Evolutionary conservation across 495 filamentous ascomycete genomes (phyloP), one percentile per base, ranked within the genome.

Genomic region (Talaromyces liani): DNA sequence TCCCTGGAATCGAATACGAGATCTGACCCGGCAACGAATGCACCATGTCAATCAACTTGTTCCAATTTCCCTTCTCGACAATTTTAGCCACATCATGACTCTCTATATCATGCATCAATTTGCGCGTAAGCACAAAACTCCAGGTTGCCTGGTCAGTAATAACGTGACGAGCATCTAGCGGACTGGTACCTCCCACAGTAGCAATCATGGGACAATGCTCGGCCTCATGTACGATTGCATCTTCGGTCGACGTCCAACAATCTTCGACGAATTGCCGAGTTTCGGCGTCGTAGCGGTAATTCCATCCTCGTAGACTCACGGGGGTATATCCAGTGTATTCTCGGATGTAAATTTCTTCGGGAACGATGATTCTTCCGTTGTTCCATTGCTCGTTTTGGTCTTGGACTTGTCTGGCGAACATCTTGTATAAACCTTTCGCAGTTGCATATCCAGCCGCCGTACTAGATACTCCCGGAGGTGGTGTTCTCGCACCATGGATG

Each of bases 281-380:
- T 27, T 59, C 51, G 2, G 41, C 60, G 14, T 70, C 62, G 24
- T 64, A 69, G 22, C 63, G 41, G n/a, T 67, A 47, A 8, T 59
- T 60, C 20, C 64, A 51, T 24, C 68, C 70, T 2, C 56, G 61
- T 0, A 72, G 59, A 58, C 60, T 65, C 45, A 70, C 63, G 27
- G 70, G 70, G 8, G 65, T 67, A 12, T 60, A 63, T 45, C 70
- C 70, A 24, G 61, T 59, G 54, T 70, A 72, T 31, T 72, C 70
- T 18, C 61, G 62, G 4, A 65, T n/a, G 29, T 68, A 72, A 3
- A 68, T 53, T 0, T 68, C 70, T 2, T 61, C 41, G 3, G 68
- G 62, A 6, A 70, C 64, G 31, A 65, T 54, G 9, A n/a, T 58
- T 34, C 29, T 18, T 0, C 60, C 61, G 20, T 49, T 31, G 39